Evolutionary conservation across 1,139 yeast genomes (phyloP), one percentile per base, ranked within the genome.

Genomic region (Pichia terricola): DNA sequence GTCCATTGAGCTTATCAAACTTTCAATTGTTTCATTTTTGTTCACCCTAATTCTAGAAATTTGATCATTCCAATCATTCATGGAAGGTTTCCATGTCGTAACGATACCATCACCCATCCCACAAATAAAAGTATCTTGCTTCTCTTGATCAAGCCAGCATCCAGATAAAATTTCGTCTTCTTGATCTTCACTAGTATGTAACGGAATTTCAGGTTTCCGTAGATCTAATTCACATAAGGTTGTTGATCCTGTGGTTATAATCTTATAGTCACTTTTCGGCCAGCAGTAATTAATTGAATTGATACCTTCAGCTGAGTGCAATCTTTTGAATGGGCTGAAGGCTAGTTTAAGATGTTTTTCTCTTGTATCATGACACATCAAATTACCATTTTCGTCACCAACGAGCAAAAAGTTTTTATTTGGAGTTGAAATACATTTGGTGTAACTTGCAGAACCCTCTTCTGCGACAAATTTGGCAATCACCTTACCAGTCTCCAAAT

Each of bases 111-210:
- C 94, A 3, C 95, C 89, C 79, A 88, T 89, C 40, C 88, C 89
- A 55, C 89, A 79, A 0, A 83, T 84, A 51, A 58, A 44, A 3
- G 56, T 53, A 26, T 81, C 69, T 3, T 79, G 79, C 35, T 73
- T 74, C 27, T 70, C 68, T n/a, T 74, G 77, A 50, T 81, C 84
- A 0, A 81, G 74, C 64, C 75, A 81, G 40, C 86, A 70, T 60
- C 88, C 83, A 40, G 91, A 72, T 41, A 89, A 64, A 32, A 91
- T 67, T 60, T 91, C 98, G 57, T 91, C 97, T 53, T 85, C 96
- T 64, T 91, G 98, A 57, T 88, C 91, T 53, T 88, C 97, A 34
- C 83, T 75, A 47, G 77, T 79, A 1, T 75, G 67, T 4, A 77
- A 57, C 0, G 79, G 66, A n/a, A 52, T 53, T 22, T 48, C 55